Percentiles rank a stretch among this genome's conserved stretches.
phyloP scores from a whole-genome alignment of 164 flowering plant species.

The Aristolochia californica region DNA sequence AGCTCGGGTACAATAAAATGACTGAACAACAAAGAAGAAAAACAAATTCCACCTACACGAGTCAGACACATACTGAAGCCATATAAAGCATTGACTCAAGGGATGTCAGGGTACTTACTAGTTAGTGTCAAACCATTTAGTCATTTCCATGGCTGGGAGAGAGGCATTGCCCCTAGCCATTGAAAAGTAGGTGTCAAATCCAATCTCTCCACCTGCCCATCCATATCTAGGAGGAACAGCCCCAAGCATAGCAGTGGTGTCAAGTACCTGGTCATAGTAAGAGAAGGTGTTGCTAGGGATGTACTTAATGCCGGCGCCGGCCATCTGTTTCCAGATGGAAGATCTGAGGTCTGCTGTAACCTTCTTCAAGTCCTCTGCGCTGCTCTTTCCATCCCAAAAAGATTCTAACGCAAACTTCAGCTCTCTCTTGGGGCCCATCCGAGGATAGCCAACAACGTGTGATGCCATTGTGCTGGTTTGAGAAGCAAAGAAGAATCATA shows the following conservation, averaged over 20 bases:
- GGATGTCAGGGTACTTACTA: slow-evolving; percentile 45
- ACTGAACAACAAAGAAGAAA: slow-evolving; percentile 21
- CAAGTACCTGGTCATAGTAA: slow-evolving; percentile 75
- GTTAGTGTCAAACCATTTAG: slow-evolving; percentile 97
- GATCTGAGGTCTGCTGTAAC: slow-evolving; percentile 60
- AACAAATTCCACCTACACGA: background rate
- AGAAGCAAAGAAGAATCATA: background rate
- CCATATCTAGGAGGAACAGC: slow-evolving; percentile 49
- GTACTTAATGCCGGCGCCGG: slow-evolving; percentile 64
- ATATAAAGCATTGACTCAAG: background rate
- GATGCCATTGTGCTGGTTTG: slow-evolving; percentile 62
- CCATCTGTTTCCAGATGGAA: slow-evolving; percentile 82
- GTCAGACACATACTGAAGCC: too few species aligned
- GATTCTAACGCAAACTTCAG: slow-evolving; percentile 83
- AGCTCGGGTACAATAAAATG: slow-evolving; percentile 92
- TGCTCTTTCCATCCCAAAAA: slow-evolving; percentile 89
- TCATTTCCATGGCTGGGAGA: slow-evolving; percentile 92
- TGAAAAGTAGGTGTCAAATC: slow-evolving; percentile 66
- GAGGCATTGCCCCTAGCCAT: slow-evolving; percentile 90
- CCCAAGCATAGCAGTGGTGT: slow-evolving; percentile 50
- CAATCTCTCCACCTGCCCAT: slow-evolving; percentile 79
- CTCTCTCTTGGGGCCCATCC: slow-evolving; percentile 94
- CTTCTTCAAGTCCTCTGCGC: slow-evolving; percentile 63
- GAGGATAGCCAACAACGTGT: slow-evolving; percentile 82
- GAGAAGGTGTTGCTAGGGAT: slow-evolving; percentile 88